A percentile compares a stretch with the other conserved stretches of the same genome.
Evolutionary conservation across 2,329 filamentous ascomycete genomes (phyloP).

Genomic region (Cercospora sp.): DNA sequence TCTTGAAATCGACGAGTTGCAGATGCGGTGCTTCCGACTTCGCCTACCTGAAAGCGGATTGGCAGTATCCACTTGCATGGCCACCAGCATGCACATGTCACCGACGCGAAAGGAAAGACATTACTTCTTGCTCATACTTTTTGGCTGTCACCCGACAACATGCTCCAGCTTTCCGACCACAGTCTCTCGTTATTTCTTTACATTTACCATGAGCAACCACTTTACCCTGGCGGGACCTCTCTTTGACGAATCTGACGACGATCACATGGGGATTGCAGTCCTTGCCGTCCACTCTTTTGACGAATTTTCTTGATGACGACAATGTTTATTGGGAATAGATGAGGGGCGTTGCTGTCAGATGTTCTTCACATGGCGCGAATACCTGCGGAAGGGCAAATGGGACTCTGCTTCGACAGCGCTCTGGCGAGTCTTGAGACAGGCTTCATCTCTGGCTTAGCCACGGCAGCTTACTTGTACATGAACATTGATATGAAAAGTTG

Average conservation of each 20-base stretch:
- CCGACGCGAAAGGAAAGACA: conserved; percentile 1
- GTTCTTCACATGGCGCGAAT: background rate
- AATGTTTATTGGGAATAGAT: conserved; percentile 15
- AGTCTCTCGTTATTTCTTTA: conserved; percentile 18
- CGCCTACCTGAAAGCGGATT: background rate
- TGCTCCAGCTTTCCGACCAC: conserved; percentile 1
- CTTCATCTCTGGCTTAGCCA: background rate
- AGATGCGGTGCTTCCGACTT: conserved; percentile 27
- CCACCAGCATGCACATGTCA: conserved; percentile 1
- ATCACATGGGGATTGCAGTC: conserved; percentile 10
- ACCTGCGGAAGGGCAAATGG: background rate
- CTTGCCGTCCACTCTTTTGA: conserved; percentile 35
- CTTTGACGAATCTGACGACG: conserved; percentile 27
- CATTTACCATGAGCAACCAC: conserved; percentile 17
- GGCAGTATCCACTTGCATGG: conserved; percentile 8
- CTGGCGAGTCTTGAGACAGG: background rate
- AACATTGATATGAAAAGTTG: conserved; percentile 1
- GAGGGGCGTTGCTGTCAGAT: background rate
- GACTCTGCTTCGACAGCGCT: background rate
- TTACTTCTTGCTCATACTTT: conserved; percentile 19
- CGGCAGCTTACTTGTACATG: conserved; percentile 9
- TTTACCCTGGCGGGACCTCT: conserved; percentile 29
- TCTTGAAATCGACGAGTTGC: conserved; percentile 33
- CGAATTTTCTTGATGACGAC: conserved; percentile 24
- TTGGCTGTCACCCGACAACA: background rate